Conservation (phyloP, 345 rosid species). For the Mangifera indica region DNA sequence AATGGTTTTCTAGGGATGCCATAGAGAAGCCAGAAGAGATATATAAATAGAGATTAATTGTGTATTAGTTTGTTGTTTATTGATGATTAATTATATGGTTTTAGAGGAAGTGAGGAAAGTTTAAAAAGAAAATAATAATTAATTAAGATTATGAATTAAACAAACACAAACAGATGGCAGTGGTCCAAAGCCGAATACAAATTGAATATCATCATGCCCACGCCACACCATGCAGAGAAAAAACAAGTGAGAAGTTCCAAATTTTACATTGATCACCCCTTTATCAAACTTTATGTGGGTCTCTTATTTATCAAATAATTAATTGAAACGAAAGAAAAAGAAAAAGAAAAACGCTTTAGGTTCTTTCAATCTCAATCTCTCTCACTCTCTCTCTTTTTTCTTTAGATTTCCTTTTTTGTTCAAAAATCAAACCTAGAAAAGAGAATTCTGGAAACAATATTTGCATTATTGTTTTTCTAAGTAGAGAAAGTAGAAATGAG, state of each 20-base stretch:
- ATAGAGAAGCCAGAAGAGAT: not conserved
- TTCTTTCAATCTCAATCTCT: not conserved
- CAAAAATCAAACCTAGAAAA: not conserved
- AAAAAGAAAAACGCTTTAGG: not conserved
- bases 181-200: conserved; percentile 43
- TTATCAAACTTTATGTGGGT: conserved; percentile 13
- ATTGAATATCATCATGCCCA: conserved; percentile 42
- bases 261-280: not conserved
- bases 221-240: conserved; percentile 45
- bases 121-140: not conserved
- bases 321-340: no score
- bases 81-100: not conserved
- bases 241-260: conserved; percentile 21
- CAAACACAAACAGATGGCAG: conserved; percentile 22
- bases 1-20: not conserved
- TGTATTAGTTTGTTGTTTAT: not conserved
- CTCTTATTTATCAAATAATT: not conserved
- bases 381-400: not conserved
- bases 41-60: conserved; percentile 8
- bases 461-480: not conserved
- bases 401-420: not conserved
- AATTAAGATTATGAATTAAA: not conserved
- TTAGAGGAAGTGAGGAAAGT: no score
- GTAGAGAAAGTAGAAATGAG: not conserved
- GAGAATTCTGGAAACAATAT: not conserved